Conservation (phyloP, 2,329 filamentous ascomycete species). For the Zopfia rhizophila region DNA sequence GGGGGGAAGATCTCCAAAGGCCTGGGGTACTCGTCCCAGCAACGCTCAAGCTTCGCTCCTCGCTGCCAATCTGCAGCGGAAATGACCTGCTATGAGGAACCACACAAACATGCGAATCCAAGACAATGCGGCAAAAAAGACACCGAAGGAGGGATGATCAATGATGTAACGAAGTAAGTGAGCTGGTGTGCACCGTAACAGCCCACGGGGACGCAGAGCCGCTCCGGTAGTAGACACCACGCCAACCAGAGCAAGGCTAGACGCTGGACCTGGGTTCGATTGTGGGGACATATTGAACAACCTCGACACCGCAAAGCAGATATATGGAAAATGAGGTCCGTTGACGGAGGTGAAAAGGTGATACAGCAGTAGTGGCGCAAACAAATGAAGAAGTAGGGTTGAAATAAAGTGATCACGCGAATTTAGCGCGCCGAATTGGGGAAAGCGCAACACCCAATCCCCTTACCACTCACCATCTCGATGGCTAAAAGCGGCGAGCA, state of each 20-base stretch:
- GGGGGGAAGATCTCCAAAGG: constrained; percentile 15
- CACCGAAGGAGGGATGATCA: constrained; percentile 10
- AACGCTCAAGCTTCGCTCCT: constrained; percentile 19
- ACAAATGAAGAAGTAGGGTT: constrained; percentile 39
- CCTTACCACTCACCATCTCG: constrained; percentile 24
- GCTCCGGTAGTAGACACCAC: constrained; percentile 30
- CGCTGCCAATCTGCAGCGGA: constrained; percentile 8
- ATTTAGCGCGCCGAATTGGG: constrained; percentile 33
- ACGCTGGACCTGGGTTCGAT: constrained; percentile 21
- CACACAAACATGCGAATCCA: constrained; percentile 8
- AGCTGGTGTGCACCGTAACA: constrained; percentile 7
- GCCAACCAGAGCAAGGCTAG: constrained; percentile 18
- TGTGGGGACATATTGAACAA: constrained; percentile 32
- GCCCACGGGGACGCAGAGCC: constrained; percentile 22
- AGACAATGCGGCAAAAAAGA: constrained; percentile 12
- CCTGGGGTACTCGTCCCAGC: constrained; percentile 19
- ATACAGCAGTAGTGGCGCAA: constrained; percentile 28
- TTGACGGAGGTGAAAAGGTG: constrained; percentile 24
- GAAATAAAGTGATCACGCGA: constrained; percentile 43
- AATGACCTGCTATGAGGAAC: constrained; percentile 3
- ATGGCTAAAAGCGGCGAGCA: constrained; percentile 32
- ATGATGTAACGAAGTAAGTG: constrained; percentile 1
- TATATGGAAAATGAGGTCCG: constrained; percentile 18
- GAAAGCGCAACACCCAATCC: constrained; percentile 26
- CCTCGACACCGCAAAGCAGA: constrained; percentile 20